Evolutionary conservation across 495 filamentous ascomycete species (phyloP).

Genomic region (Hyaloscypha hepaticicola): DNA sequence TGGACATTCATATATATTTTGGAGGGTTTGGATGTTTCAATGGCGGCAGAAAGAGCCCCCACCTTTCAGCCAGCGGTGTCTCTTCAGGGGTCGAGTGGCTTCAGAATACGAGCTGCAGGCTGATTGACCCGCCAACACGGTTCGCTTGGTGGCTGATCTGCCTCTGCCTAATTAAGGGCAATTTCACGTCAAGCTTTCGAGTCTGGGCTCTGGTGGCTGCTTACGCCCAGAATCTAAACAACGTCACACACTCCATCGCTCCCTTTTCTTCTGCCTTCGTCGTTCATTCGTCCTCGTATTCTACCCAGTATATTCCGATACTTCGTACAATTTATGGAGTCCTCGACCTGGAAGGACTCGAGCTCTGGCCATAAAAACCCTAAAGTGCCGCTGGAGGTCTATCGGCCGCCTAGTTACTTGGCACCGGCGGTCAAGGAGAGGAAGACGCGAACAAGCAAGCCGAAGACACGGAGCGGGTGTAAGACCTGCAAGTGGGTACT

Average conservation of each 20-base stretch:
- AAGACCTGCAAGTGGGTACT: conserved; percentile 13
- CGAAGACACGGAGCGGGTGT: conserved; percentile 8
- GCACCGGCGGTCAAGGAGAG: background rate
- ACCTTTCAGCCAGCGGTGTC: no score
- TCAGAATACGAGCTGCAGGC: background rate
- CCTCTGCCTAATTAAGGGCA: background rate
- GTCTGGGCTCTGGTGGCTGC: background rate
- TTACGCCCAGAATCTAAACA: background rate
- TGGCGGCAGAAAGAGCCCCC: no score
- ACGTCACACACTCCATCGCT: background rate
- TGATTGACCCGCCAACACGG: background rate
- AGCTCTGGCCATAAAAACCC: background rate
- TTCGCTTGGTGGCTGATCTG: background rate
- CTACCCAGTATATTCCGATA: background rate
- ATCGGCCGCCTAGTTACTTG: background rate
- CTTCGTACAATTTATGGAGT: background rate
- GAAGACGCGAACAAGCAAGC: background rate
- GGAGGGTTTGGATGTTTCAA: no score
- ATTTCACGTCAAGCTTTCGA: background rate
- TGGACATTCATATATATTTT: no score
- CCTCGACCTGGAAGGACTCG: background rate
- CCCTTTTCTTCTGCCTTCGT: background rate
- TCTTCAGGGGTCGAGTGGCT: no score
- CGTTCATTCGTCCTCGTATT: background rate
- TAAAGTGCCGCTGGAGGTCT: background rate